Evolutionary conservation across 305 asterid genomes (phyloP), one percentile per base, ranked within the genome.

Genomic region (Nicotiana rustica): DNA sequence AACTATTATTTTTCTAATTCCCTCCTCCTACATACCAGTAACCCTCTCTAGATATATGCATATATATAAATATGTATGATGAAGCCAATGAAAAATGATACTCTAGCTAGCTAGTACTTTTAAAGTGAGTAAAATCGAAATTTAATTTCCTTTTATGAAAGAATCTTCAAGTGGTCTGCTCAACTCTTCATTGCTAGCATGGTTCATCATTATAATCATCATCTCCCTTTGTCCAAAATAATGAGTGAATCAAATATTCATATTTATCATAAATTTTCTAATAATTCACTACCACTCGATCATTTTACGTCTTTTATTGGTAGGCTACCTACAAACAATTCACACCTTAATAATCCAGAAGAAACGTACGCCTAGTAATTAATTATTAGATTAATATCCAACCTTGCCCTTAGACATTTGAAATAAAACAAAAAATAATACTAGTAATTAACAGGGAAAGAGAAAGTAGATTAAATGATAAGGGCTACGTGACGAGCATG

Each of bases 401-500:
- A 36, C 49, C 6, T 19, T 60, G 56, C 25, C 36, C 6, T 29
- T 25, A 44, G 44, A 14, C 73, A 41, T 68, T 12, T 10, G 69
- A 21, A 35, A 25, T 38, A 56, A 64, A 33, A 3, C 79, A 67
- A 35, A 8, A 9, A 59, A 38, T 41, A 41, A 41, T 41, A 41
- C 49, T 41, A 41, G 10, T 25, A 78, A 73, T 47, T 31, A 82
- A 65, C 52, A 71, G 14, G 61, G 59, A 67, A 25, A 62, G 65
- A 47, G 25, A 52, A 19, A n/a, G 55, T 12, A 67, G n/a, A 56
- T 21, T 59, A 65, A 49, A 61, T 70, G 17, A 66, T 36, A 33
- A 67, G 81, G 33, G 55, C 62, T 84, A 77, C 79, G 62, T 80
- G 77, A 69, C 70, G 70, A 79, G 69, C 85, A 64, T 84, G 85